Evolutionary conservation across 2,329 filamentous ascomycete genomes (phyloP).

Genomic region (Colletotrichum destructivum): DNA sequence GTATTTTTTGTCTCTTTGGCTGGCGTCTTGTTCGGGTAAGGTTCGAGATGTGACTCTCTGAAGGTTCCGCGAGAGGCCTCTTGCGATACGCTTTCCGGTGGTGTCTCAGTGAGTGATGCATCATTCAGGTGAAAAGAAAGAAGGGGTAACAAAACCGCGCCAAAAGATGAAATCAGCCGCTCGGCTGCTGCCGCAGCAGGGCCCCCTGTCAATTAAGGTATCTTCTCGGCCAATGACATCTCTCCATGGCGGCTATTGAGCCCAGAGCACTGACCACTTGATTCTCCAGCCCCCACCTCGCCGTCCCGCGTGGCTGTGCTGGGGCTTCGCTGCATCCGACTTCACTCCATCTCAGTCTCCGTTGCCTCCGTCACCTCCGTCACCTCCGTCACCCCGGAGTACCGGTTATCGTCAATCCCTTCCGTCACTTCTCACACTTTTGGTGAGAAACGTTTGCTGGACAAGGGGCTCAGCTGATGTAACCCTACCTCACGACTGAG

Average conservation of each 20-base stretch:
- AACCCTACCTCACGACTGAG: slow-evolving; percentile 5
- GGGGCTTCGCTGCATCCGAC: slow-evolving; percentile 29
- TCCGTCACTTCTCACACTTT: slow-evolving; percentile 16
- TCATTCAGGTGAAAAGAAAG: not conserved
- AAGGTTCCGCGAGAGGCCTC: slow-evolving; percentile 3
- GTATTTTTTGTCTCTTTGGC: too few relatives aligned
- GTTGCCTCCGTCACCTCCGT: not conserved
- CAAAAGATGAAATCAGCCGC: slow-evolving; percentile 23
- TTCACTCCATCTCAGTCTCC: slow-evolving; percentile 26
- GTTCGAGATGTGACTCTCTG: not conserved
- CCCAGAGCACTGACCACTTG: too few relatives aligned
- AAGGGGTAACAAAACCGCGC: not conserved
- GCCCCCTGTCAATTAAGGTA: not conserved
- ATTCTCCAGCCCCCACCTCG: not conserved
- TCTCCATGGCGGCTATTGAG: slow-evolving; percentile 9
- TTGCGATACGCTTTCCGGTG: not conserved
- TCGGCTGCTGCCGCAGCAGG: slow-evolving; percentile 24
- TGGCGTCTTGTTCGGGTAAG: too few relatives aligned
- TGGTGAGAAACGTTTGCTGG: not conserved
- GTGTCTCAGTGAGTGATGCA: not conserved
- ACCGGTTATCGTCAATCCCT: slow-evolving; percentile 1
- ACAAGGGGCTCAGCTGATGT: slow-evolving; percentile 15
- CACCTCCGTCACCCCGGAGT: slow-evolving; percentile 1
- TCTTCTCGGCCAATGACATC: not conserved
- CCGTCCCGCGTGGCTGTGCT: slow-evolving; percentile 35